phyloP scores from a whole-genome alignment of 2,329 filamentous ascomycete genomes.

The Sclerotinia subarctica region DNA sequence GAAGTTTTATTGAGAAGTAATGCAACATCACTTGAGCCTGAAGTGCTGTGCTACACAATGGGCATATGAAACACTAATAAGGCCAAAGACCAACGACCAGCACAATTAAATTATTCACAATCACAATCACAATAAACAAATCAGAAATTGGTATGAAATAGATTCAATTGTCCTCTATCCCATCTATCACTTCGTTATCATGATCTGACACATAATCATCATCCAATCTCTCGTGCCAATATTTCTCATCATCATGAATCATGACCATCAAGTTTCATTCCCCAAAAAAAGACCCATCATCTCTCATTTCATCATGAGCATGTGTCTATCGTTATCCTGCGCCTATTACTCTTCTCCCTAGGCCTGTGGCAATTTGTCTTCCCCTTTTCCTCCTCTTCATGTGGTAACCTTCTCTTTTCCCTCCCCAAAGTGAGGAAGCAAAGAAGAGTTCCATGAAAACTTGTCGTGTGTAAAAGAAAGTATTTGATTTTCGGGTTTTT shows the following conservation, averaged over 20 bases:
- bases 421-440: background rate
- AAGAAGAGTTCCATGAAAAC: conserved; percentile 11
- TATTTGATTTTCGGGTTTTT: background rate
- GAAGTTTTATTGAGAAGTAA: too few species aligned
- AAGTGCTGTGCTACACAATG: background rate
- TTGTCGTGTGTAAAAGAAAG: background rate
- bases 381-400: conserved; percentile 18
- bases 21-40: background rate
- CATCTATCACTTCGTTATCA: conserved; percentile 10
- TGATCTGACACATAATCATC: conserved; percentile 5
- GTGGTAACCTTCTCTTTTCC: conserved; percentile 10
- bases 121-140: background rate
- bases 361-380: background rate
- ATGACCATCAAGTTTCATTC: conserved; percentile 3
- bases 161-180: conserved; percentile 54
- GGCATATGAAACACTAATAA: background rate
- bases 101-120: background rate
- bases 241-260: conserved; percentile 15
- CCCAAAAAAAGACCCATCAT: conserved; percentile 1
- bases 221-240: conserved; percentile 6
- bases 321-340: conserved; percentile 9
- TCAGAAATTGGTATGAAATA: conserved; percentile 17
- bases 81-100: background rate
- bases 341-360: background rate
- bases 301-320: conserved; percentile 10